Evolutionary conservation across 768 basidiomycete genomes (phyloP).

Genomic region (Kwoniella sp.): DNA sequence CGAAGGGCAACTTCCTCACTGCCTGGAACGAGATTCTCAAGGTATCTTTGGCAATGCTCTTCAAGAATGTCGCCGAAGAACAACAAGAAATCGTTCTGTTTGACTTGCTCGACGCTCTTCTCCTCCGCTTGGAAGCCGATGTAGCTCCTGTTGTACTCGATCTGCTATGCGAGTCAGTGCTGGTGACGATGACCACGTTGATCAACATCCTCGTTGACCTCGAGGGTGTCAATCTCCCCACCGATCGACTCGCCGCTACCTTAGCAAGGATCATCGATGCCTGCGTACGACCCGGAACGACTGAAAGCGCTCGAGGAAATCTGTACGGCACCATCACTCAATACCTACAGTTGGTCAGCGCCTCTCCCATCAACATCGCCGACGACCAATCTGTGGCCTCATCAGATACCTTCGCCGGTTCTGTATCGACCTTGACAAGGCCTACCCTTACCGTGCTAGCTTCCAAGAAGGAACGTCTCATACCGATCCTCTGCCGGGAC

Average conservation of each 20-base stretch:
- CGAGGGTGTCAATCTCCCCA: slow-evolving; percentile 63
- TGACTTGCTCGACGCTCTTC: slow-evolving; percentile 81
- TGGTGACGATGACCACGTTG: slow-evolving; percentile 84
- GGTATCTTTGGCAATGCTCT: slow-evolving; percentile 81
- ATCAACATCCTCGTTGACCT: slow-evolving; percentile 56
- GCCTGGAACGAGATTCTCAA: slow-evolving; percentile 85
- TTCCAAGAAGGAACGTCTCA: slow-evolving; percentile 69
- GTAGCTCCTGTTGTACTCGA: slow-evolving; percentile 73
- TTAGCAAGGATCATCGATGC: slow-evolving; percentile 74
- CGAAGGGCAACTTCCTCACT: slow-evolving; percentile 70
- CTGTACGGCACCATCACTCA: slow-evolving; percentile 90
- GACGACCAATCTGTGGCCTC: slow-evolving; percentile 39
- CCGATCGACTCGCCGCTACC: slow-evolving; percentile 74
- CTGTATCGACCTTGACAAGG: slow-evolving; percentile 57
- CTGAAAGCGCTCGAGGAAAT: slow-evolving; percentile 87
- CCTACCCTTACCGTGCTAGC: slow-evolving; percentile 71
- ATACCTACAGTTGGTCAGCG: slow-evolving; percentile 73
- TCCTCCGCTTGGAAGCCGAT: slow-evolving; percentile 67
- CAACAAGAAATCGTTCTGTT: slow-evolving; percentile 85
- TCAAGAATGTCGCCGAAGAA: slow-evolving; percentile 76
- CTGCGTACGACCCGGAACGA: slow-evolving; percentile 71
- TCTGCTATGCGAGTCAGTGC: slow-evolving; percentile 76
- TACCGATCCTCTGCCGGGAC: slow-evolving; percentile 76
- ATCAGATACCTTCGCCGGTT: slow-evolving; percentile 52
- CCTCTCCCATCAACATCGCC: slow-evolving; percentile 16